phyloP scores from a whole-genome alignment of 129 eudicot genomes.

The Erigeron canadensis region DNA sequence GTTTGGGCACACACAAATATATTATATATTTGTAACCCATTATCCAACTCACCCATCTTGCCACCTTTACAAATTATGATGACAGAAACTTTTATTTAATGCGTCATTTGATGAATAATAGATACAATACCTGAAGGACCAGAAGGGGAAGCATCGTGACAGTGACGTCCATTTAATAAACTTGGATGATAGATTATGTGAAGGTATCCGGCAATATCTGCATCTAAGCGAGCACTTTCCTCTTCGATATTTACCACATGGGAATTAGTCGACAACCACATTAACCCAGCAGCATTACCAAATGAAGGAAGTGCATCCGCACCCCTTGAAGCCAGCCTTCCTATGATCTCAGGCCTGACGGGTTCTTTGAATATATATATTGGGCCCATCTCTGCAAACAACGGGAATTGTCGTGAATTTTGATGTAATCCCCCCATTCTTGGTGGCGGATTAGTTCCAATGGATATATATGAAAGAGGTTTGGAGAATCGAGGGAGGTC shows the following conservation, averaged over 20 bases:
- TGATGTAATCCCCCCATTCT: constrained; percentile 75
- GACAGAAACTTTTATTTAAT: too few relatives aligned
- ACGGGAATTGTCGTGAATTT: constrained; percentile 70
- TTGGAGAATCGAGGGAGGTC: constrained; percentile 74
- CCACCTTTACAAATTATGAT: background rate
- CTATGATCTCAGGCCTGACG: constrained; percentile 73
- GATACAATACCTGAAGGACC: constrained; percentile 74
- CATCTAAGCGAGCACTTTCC: constrained; percentile 79
- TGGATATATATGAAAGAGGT: constrained; percentile 83
- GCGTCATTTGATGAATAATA: background rate
- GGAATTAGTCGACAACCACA: constrained; percentile 74
- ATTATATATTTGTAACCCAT: background rate
- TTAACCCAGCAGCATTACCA: constrained; percentile 78
- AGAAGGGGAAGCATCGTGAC: constrained; percentile 96
- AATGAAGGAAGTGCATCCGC: constrained; percentile 87
- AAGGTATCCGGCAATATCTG: constrained; percentile 75
- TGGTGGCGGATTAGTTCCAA: constrained; percentile 88
- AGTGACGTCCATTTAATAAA: constrained; percentile 76
- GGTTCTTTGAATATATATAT: constrained; percentile 84
- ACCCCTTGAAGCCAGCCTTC: constrained; percentile 86
- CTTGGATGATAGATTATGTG: constrained; percentile 90
- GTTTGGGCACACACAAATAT: too few relatives aligned
- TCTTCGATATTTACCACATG: constrained; percentile 63
- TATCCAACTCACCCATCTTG: background rate
- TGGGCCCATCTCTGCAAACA: constrained; percentile 98